Percentiles rank a stretch among this genome's conserved stretches.
phyloP scores from a whole-genome alignment of 2,329 filamentous ascomycete genomes.

The Corynespora cassiicola region DNA sequence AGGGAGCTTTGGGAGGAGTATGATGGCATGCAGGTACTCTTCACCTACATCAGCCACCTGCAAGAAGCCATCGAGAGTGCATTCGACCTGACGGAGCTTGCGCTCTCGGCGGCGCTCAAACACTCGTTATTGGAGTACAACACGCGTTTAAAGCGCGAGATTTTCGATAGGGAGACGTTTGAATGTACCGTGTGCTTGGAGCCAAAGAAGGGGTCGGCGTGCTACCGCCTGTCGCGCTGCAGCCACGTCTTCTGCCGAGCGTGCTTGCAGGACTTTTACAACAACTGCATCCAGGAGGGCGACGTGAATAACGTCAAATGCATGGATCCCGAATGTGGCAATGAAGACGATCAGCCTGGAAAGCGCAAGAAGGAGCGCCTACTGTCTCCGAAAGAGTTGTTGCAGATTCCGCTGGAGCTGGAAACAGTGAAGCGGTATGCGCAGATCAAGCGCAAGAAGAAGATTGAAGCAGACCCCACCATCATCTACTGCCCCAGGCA shows the following conservation, averaged over 20 bases:
- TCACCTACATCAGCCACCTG: constrained; percentile 65
- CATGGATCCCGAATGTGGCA: constrained; percentile 77
- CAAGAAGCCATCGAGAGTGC: constrained; percentile 64
- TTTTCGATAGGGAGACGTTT: constrained; percentile 85
- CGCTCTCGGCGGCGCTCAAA: constrained; percentile 61
- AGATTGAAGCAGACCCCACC: constrained; percentile 87
- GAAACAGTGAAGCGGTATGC: constrained; percentile 85
- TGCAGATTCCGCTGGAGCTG: constrained; percentile 58
- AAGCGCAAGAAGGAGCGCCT: constrained; percentile 61
- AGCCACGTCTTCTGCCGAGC: constrained; percentile 87
- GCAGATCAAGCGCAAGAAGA: constrained; percentile 87
- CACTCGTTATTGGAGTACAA: constrained; percentile 80
- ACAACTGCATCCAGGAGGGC: constrained; percentile 83
- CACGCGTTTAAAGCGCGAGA: constrained; percentile 72
- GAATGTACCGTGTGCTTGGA: constrained; percentile 90
- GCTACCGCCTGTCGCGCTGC: constrained; percentile 83
- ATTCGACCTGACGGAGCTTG: constrained; percentile 59
- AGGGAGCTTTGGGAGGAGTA: constrained; percentile 65
- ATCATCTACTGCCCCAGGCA: constrained; percentile 91
- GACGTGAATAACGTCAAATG: constrained; percentile 82
- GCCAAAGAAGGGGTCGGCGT: constrained; percentile 84
- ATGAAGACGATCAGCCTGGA: no score
- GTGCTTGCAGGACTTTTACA: constrained; percentile 93
- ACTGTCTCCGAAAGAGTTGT: constrained; percentile 82
- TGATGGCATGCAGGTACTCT: constrained; percentile 63